Evolutionary conservation across 2,329 filamentous ascomycete genomes (phyloP).

Genomic region (Biscogniauxia marginata): DNA sequence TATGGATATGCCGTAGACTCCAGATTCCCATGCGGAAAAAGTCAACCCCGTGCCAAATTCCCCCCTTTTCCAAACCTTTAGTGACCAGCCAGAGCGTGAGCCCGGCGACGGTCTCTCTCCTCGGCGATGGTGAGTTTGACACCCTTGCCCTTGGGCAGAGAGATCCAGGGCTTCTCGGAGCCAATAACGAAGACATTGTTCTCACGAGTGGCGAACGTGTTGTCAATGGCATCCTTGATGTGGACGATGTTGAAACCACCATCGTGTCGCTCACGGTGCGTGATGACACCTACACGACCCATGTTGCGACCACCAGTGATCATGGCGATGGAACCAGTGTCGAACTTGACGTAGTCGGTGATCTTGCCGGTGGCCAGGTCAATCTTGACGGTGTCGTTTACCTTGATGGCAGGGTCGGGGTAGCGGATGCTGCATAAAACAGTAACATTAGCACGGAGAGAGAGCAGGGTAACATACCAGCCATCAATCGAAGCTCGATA

Average conservation of each 20-base stretch:
- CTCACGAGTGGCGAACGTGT: conserved; percentile 99
- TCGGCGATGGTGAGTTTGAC: conserved; percentile 99
- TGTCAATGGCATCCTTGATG: conserved; percentile 99
- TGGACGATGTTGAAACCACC: conserved; percentile 99
- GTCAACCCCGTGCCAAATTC: conserved; percentile 30
- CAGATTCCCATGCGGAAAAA: conserved; percentile 35
- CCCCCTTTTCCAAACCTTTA: conserved; percentile 40
- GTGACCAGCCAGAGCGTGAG: conserved; percentile 51
- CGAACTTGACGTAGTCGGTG: conserved; percentile 96
- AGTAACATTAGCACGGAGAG: conserved; percentile 39
- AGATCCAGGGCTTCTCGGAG: conserved; percentile 98
- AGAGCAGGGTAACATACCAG: conserved; percentile 49
- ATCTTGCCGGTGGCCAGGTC: conserved; percentile 97
- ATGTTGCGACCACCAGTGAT: conserved; percentile 99
- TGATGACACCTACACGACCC: conserved; percentile 99
- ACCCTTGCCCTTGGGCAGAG: conserved; percentile 99
- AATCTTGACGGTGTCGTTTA: conserved; percentile 99
- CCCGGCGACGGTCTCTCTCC: conserved; percentile 97
- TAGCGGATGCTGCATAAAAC: conserved; percentile 80
- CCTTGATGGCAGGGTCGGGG: conserved; percentile 97
- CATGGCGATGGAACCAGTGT: conserved; percentile 98
- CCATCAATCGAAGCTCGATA: conserved; percentile 47
- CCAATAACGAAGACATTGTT: conserved; percentile 99
- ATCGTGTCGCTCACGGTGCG: conserved; percentile 99
- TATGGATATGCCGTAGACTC: conserved; percentile 37